Base-by-base conservation (phyloP, 257 asterid genomes). In the Pogostemon cablin region DNA sequence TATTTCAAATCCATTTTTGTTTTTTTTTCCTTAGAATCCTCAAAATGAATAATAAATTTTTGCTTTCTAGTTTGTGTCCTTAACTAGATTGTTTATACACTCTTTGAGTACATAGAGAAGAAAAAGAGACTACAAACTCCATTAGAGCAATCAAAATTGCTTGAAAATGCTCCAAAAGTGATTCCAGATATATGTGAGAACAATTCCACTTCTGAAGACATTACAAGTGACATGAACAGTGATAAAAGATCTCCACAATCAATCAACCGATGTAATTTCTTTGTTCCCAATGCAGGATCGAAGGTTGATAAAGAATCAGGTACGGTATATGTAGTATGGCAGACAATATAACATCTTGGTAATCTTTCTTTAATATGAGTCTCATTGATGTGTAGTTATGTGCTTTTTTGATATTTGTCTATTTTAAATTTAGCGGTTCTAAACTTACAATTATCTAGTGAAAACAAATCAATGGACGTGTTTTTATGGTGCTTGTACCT, bases 101-200 rank as follows among this genome's bases (percentile, higher is more conserved):
- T 76, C 15, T 61, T 52, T 37, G 87, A 80, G 66, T 77, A 78
- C 79, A 63, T 68, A 70, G 86, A 87, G 71, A 80, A 63, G 81
- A 86, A 67, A 83, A 73, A 68, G 78, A 80, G 7, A 71, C 82
- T 92, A n/a, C 80, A 83, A 77, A 72, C 63, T 70, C 86, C 86
- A 7, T 52, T 79, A 5, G 97, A 88, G 78, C 60, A 54, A 11
- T 54, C 60, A 25, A 25, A 25, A 25, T 25, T 25, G 32, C 32
- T 25, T 25, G 32, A 25, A 25, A 25, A 25, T 25, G 32, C 32
- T 25, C 32, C 32, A 25, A 25, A 25, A 25, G 32, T 25, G 32
- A 25, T 25, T 25, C 32, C 32, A 25, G 32, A 25, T 25, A 25
- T 25, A 25, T 25, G 32, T 25, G 32, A 25, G 32, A 25, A 25